Conservation (phyloP, 2,329 filamentous ascomycete genomes). For the Canariomyces notabilis region DNA sequence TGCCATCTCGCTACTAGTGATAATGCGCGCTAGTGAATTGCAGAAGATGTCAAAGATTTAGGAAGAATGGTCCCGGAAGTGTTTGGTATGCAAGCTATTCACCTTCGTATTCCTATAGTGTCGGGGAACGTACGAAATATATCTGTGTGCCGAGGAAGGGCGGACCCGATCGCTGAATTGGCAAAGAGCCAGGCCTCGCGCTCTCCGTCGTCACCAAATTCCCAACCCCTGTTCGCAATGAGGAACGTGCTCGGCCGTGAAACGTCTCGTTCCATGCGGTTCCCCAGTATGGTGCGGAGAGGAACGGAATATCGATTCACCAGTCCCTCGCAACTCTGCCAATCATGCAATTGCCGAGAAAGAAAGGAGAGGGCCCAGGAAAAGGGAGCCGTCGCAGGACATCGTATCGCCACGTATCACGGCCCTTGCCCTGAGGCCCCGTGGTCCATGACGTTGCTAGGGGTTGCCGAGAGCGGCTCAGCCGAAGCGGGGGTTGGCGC, state of each 20-base stretch:
- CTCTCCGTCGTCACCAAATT: background rate
- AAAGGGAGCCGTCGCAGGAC: slow-evolving; percentile 4
- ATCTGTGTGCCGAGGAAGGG: background rate
- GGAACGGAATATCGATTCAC: too few species aligned
- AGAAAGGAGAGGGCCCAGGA: background rate
- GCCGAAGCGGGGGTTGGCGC: slow-evolving; percentile 9
- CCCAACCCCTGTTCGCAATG: background rate
- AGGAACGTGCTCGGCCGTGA: background rate
- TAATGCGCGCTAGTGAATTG: background rate
- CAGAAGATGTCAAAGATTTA: background rate
- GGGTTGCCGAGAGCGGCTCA: slow-evolving; percentile 13
- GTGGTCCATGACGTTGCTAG: slow-evolving; percentile 9
- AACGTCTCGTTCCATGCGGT: background rate
- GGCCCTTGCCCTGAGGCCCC: slow-evolving; percentile 10
- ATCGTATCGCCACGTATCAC: slow-evolving; percentile 18
- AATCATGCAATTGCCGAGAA: background rate
- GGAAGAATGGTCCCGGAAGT: background rate
- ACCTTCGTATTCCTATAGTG: background rate
- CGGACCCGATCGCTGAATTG: background rate
- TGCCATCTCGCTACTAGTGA: background rate
- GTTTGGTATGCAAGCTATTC: background rate
- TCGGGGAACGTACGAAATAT: background rate
- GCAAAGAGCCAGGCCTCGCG: background rate
- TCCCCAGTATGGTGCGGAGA: too few species aligned
- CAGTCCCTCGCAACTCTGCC: background rate